Conservation (phyloP, 345 rosid species). For the Aquilaria sinensis region DNA sequence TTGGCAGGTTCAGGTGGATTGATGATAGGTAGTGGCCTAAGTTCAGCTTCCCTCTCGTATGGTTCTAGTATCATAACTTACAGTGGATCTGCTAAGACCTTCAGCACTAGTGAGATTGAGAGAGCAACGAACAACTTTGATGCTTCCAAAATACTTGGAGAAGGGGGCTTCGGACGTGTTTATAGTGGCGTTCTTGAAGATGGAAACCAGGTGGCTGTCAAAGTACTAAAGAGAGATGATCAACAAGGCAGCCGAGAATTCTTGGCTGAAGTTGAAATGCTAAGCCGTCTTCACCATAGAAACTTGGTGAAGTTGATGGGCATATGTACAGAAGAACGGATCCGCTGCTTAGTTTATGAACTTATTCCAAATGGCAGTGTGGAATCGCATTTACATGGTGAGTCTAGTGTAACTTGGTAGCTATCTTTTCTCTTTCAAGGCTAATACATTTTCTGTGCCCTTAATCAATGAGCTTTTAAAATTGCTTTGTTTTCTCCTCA, state of each 20-base stretch:
- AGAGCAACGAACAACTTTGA: constrained; percentile 76
- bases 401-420: background rate
- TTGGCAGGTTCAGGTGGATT: constrained; percentile 61
- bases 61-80: constrained; percentile 80
- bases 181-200: constrained; percentile 81
- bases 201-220: constrained; percentile 81
- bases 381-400: constrained; percentile 95
- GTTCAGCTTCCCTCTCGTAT: constrained; percentile 74
- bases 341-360: constrained; percentile 85
- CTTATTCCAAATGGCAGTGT: constrained; percentile 96
- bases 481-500: background rate
- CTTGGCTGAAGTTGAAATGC: constrained; percentile 97
- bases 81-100: constrained; percentile 86
- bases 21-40: constrained; percentile 53
- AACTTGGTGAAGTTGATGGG: constrained; percentile 92
- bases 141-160: constrained; percentile 68
- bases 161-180: constrained; percentile 95
- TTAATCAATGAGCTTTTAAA: background rate
- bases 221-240: constrained; percentile 89
- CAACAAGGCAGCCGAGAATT: constrained; percentile 91
- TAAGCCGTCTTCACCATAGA: constrained; percentile 96
- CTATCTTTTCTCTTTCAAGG: background rate
- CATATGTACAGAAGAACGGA: constrained; percentile 79
- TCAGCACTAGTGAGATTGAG: constrained; percentile 61
- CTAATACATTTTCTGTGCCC: background rate